These are phyloP conservation scores for Aphanomyces invadans DNA, from an alignment of 352 stramenopile species.

Conservation along the genomic window DNA sequence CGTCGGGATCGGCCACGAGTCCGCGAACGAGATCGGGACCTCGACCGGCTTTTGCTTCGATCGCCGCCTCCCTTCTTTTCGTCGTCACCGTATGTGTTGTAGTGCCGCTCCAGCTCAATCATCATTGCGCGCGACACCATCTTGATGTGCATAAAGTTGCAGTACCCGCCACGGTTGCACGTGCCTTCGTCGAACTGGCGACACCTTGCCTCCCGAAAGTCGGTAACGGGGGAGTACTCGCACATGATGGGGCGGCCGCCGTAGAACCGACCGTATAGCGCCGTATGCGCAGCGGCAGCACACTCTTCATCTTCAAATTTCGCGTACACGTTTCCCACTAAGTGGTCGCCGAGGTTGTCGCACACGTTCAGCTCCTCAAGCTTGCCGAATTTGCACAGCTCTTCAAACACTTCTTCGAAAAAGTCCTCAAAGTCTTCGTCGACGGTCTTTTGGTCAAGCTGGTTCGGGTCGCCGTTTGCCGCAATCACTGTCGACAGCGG, in stretches of 20 bases:
- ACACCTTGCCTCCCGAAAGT: conserved; percentile 97
- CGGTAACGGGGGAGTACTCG: conserved; percentile 98
- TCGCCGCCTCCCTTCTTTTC: conserved; percentile 22
- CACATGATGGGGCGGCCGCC: conserved; percentile 91
- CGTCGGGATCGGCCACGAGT: conserved; percentile 10
- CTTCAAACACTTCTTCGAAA: conserved; percentile 97
- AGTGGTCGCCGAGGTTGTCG: conserved; percentile 99
- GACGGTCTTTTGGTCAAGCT: conserved; percentile 85
- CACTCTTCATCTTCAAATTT: conserved; percentile 99
- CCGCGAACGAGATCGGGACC: conserved; percentile 28
- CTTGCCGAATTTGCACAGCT: conserved; percentile 97
- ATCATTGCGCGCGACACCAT: conserved; percentile 80
- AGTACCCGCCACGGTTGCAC: conserved; percentile 96
- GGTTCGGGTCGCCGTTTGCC: conserved; percentile 70
- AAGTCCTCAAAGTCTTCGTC: conserved; percentile 96
- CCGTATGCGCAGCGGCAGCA: conserved; percentile 92
- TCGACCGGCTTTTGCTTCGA: conserved; percentile 42
- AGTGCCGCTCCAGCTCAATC: conserved; percentile 77
- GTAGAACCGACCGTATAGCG: conserved; percentile 96
- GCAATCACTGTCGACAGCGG: conserved; percentile 84
- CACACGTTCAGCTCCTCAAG: conserved; percentile 98
- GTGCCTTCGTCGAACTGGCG: conserved; percentile 97
- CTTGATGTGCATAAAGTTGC: conserved; percentile 99
- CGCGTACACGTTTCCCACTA: conserved; percentile 99
- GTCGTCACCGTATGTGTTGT: conserved; percentile 38